Evolutionary conservation across 2,329 filamentous ascomycete species (phyloP).

Genomic region (Diaporthe sp.): DNA sequence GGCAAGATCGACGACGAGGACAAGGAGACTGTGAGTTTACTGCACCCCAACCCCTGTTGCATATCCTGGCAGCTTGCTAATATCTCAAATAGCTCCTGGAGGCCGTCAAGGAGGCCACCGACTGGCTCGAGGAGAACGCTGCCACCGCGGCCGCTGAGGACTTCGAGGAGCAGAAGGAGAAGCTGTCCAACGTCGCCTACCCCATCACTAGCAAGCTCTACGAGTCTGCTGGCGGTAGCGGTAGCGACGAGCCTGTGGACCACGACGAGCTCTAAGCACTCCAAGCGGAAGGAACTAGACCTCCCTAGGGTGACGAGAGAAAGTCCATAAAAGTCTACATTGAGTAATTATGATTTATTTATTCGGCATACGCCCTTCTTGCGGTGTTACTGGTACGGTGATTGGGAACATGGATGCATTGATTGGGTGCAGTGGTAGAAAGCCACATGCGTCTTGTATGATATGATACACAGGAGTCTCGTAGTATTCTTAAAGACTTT

Average conservation of each 20-base stretch:
- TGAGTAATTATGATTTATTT: constrained; percentile 36
- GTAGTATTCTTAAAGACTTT: constrained; percentile 26
- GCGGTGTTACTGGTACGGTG: constrained; percentile 35
- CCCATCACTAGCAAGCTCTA: constrained; percentile 99
- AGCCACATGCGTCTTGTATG: constrained; percentile 35
- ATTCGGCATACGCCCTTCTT: constrained; percentile 30
- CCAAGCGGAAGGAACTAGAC: background rate
- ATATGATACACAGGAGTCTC: constrained; percentile 34
- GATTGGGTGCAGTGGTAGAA: constrained; percentile 30
- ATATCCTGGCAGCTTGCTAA: constrained; percentile 48
- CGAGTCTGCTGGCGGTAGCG: constrained; percentile 71
- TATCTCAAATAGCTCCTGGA: constrained; percentile 75
- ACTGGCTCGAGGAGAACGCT: constrained; percentile 97
- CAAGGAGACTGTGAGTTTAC: constrained; percentile 85
- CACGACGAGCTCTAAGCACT: constrained; percentile 83
- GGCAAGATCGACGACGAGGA: constrained; percentile 99
- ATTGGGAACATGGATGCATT: constrained; percentile 35
- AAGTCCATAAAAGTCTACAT: constrained; percentile 36
- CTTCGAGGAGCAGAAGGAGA: constrained; percentile 99
- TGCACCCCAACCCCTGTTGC: background rate
- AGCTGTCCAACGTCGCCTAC: constrained; percentile 95
- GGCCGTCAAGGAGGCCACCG: constrained; percentile 94
- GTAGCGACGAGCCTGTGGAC: constrained; percentile 74
- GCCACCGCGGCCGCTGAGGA: constrained; percentile 89
- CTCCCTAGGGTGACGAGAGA: constrained; percentile 1